phyloP scores from a whole-genome alignment of 306 rosid genomes.

The Rubus parviflorus region DNA sequence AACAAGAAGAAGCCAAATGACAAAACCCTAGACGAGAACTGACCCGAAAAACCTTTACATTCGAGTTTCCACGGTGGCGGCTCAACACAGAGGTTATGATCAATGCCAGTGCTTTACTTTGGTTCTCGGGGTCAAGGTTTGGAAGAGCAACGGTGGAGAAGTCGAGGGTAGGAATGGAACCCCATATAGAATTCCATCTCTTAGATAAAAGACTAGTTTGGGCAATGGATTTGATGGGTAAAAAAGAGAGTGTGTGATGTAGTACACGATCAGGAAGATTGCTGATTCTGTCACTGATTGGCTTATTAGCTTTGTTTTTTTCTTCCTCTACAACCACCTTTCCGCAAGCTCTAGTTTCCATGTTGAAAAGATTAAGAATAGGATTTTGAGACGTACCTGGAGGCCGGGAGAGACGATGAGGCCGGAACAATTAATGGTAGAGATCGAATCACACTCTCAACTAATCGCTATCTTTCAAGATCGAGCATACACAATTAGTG shows the following conservation, averaged over 20 bases:
- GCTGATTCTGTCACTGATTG: constrained; percentile 3
- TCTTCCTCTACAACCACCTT: neutral
- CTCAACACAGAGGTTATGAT: neutral
- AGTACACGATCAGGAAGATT: constrained; percentile 4
- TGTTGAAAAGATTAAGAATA: no score
- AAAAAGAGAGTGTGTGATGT: constrained; percentile 10
- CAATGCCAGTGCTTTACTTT: neutral
- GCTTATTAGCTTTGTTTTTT: no score
- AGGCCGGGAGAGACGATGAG: no score
- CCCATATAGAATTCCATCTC: neutral
- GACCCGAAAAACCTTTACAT: constrained; percentile 12
- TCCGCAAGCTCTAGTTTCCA: no score
- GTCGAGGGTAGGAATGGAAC: neutral
- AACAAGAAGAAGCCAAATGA: neutral
- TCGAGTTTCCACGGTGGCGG: neutral
- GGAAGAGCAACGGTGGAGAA: neutral
- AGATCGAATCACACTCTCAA: no score
- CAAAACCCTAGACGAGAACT: neutral
- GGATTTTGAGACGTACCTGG: no score
- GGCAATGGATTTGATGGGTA: constrained; percentile 14
- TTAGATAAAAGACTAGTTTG: neutral
- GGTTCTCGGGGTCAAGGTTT: neutral
- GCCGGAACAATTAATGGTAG: no score
- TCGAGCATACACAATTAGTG: no score
- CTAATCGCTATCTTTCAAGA: no score